Percentiles rank a stretch among this genome's conserved stretches.
Evolutionary conservation across 1,284 basidiomycete species (phyloP).

Genomic region (Cutaneotrichosporon cavernicola): DNA sequence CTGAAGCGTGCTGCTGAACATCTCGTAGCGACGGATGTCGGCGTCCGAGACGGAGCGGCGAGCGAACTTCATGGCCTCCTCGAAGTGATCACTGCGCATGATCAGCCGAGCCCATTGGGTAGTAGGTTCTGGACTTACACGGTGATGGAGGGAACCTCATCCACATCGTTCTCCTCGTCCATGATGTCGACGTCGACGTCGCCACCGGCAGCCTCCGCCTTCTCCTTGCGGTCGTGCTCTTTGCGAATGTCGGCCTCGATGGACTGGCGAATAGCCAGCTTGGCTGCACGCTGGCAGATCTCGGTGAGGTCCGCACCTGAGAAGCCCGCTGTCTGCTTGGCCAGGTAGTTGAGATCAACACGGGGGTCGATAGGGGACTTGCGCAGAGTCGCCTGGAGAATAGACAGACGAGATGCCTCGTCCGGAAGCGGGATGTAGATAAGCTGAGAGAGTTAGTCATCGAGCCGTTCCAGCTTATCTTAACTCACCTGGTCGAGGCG

Average conservation of each 20-base stretch:
- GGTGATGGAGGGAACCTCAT: slow-evolving; percentile 96
- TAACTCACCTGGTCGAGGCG: slow-evolving; percentile 70
- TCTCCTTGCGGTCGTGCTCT: slow-evolving; percentile 76
- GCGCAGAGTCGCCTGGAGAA: slow-evolving; percentile 86
- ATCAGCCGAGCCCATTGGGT: neutral
- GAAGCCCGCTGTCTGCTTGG: slow-evolving; percentile 95
- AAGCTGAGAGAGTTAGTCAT: slow-evolving; percentile 58
- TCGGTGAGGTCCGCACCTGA: slow-evolving; percentile 99
- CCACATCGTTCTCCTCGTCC: slow-evolving; percentile 62
- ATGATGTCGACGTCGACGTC: slow-evolving; percentile 64
- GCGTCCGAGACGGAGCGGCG: slow-evolving; percentile 88
- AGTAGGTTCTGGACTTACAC: slow-evolving; percentile 53
- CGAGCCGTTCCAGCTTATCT: slow-evolving; percentile 33
- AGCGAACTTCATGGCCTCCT: slow-evolving; percentile 67
- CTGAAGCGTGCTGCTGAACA: slow-evolving; percentile 51
- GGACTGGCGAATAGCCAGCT: slow-evolving; percentile 79
- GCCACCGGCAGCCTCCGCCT: slow-evolving; percentile 73
- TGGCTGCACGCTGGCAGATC: slow-evolving; percentile 96
- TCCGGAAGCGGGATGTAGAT: slow-evolving; percentile 94
- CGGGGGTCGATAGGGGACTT: slow-evolving; percentile 85
- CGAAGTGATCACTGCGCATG: slow-evolving; percentile 76
- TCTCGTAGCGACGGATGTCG: slow-evolving; percentile 70
- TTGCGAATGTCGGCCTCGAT: slow-evolving; percentile 89
- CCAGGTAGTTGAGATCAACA: slow-evolving; percentile 82
- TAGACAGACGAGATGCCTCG: slow-evolving; percentile 84